Base-by-base conservation (phyloP, 495 filamentous ascomycete species). In the Physcia stellaris region DNA sequence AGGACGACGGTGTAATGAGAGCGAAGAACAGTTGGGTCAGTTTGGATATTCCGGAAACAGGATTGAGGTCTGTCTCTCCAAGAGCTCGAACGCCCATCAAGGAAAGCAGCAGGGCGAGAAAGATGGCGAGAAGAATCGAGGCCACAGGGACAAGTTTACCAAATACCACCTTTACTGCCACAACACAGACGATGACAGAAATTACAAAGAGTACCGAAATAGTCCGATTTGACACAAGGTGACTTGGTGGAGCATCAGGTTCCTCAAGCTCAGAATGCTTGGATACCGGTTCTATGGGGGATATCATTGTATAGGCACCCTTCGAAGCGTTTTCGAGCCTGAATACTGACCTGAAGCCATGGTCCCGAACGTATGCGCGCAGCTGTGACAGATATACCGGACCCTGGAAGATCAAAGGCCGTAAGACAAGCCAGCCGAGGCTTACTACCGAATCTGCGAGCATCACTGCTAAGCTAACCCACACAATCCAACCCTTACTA, bases 401-500 rank as follows among this genome's bases (percentile, higher is more conserved):
- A 11, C 52, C 57, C 40, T 59, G 55, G 2, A 44, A 45, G 10
- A 81, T 49, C 1, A 79, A 37, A 5, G 81, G 77, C 20, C 71
- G 75, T 7, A 80, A 40, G 4, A 85, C 66, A 18, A 99, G 66
- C 64, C 84, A 86, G 4, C 82, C 76, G 15, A 99, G 69, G 47
- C 83, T 94, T 37, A 95, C 70, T 3, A 96, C 62, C 2, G 87
- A 82, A 59, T 99, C 90, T 6, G 84, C 80, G 44, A 99, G 71
- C 90, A 99, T 99, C 45, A 99, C 92, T 1, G 90, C 85, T 22
- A 99, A 58, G 40, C 82, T 88, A 1, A 88, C 63, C 90, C 90
- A 99, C 0, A 96, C 83, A 41, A 99, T 94, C 90, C 90, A 99
- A 16, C 88, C 90, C 63, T 95, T 94, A 53, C 81, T 90, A 5